These are phyloP conservation scores for Fusarium buharicum DNA, from an alignment of 2,329 filamentous ascomycete species.

Conservation along the genomic window DNA sequence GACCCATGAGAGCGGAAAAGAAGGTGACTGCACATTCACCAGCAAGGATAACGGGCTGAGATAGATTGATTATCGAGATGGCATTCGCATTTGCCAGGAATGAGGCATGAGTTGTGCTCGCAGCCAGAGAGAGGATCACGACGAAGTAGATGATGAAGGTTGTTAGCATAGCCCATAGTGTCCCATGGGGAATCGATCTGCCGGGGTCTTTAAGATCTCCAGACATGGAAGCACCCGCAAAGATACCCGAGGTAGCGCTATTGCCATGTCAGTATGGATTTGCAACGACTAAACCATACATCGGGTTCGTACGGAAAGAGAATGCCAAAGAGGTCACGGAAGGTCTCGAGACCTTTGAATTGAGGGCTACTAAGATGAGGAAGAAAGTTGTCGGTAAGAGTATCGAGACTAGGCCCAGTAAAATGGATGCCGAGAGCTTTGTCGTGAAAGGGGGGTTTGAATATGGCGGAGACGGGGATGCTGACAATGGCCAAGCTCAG, in stretches of 20 bases:
- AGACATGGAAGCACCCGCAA: conserved; percentile 87
- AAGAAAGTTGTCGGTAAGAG: conserved; percentile 77
- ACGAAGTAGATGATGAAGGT: conserved; percentile 81
- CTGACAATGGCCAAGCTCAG: conserved; percentile 79
- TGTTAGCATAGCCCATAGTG: conserved; percentile 77
- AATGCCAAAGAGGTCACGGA: conserved; percentile 86
- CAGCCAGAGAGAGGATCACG: conserved; percentile 81
- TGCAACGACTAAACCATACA: background rate
- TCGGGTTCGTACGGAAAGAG: conserved; percentile 70
- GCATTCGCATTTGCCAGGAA: conserved; percentile 81
- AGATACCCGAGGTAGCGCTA: conserved; percentile 65
- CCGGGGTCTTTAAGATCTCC: conserved; percentile 85
- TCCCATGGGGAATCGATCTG: conserved; percentile 86
- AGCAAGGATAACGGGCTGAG: conserved; percentile 75
- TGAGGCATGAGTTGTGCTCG: conserved; percentile 77
- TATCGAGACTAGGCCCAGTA: conserved; percentile 78
- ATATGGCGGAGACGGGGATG: conserved; percentile 80
- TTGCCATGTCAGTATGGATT: conserved; percentile 1
- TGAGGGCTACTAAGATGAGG: conserved; percentile 74
- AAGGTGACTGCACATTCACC: conserved; percentile 85
- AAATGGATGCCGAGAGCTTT: conserved; percentile 73
- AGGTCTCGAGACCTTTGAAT: conserved; percentile 72
- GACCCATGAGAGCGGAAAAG: conserved; percentile 88
- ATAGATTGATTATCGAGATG: conserved; percentile 84
- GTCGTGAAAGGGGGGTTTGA: conserved; percentile 74